Conservation (phyloP, 805 yeast species). For the Zygoascus ofunaensis region DNA sequence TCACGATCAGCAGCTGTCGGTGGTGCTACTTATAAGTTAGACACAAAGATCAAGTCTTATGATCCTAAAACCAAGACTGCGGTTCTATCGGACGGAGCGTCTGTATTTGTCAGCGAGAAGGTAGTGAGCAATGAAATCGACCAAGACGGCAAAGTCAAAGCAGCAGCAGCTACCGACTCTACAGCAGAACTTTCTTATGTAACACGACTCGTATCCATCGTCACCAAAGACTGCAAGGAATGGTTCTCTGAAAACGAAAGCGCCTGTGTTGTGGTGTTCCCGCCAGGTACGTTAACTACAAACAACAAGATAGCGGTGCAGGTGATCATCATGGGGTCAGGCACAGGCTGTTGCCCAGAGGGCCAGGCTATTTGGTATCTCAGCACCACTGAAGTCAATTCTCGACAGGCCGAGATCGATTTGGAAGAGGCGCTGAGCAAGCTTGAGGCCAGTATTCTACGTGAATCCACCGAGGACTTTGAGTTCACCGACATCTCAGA, state of each 20-base stretch:
- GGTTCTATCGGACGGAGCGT: slow-evolving; percentile 51
- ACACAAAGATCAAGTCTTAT: slow-evolving; percentile 53
- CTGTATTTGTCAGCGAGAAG: slow-evolving; percentile 68
- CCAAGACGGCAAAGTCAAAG: slow-evolving; percentile 12
- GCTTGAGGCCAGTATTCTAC: slow-evolving; percentile 67
- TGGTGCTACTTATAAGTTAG: slow-evolving; percentile 85
- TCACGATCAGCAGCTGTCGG: slow-evolving; percentile 98
- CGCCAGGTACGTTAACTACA: slow-evolving; percentile 64
- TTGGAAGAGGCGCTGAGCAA: slow-evolving; percentile 71
- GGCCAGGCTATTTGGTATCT: slow-evolving; percentile 88
- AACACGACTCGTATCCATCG: slow-evolving; percentile 72
- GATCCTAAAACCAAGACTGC: slow-evolving; percentile 64
- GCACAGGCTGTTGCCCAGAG: slow-evolving; percentile 77
- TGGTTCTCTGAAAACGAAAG: slow-evolving; percentile 85
- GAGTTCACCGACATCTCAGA: slow-evolving; percentile 47
- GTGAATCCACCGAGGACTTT: slow-evolving; percentile 62
- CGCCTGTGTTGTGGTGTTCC: slow-evolving; percentile 85
- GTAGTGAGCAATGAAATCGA: slow-evolving; percentile 34
- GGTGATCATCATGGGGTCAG: slow-evolving; percentile 78
- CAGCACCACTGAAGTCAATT: slow-evolving; percentile 58
- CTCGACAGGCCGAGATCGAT: slow-evolving; percentile 62
- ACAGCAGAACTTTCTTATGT: slow-evolving; percentile 28
- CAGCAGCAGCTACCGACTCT: slow-evolving; percentile 5
- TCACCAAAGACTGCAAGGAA: slow-evolving; percentile 76
- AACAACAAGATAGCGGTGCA: slow-evolving; percentile 71